Percentiles rank a stretch among this genome's conserved stretches.
Evolutionary conservation across 1,139 yeast species (phyloP).

Genomic region (Suhomyces atakaporum): DNA sequence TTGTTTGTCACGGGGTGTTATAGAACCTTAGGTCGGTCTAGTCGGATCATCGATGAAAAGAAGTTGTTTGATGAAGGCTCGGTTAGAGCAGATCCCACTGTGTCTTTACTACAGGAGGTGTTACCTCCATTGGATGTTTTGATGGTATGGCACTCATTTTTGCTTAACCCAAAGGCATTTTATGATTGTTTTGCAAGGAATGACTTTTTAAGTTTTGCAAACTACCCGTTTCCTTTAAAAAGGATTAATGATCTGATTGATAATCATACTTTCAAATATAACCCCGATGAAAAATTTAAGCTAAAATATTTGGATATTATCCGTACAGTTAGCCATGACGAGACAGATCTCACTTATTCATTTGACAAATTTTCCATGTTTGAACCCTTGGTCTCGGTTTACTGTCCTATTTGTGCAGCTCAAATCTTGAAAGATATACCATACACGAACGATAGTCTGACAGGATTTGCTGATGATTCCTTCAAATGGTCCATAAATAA

Average conservation of each 20-base stretch:
- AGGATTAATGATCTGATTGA: conserved; percentile 24
- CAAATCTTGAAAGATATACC: conserved; percentile 16
- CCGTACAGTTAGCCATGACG: conserved; percentile 2
- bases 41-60: conserved; percentile 6
- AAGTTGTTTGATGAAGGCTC: conserved; percentile 7
- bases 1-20: conserved; percentile 27
- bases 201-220: conserved; percentile 24
- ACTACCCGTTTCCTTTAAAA: conserved; percentile 30
- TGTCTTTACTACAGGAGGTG: conserved; percentile 8
- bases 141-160: conserved; percentile 43
- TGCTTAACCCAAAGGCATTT: conserved; percentile 30
- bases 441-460: conserved; percentile 16
- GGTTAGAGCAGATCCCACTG: conserved; percentile 3
- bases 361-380: conserved; percentile 5
- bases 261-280: conserved; percentile 22
- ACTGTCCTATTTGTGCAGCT: conserved; percentile 24
- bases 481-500: conserved; percentile 13
- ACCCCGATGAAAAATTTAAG: conserved; percentile 13
- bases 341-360: conserved; percentile 6
- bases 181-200: conserved; percentile 32
- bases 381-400: conserved; percentile 12
- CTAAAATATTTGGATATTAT: conserved; percentile 11
- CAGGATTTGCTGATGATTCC: conserved; percentile 27
- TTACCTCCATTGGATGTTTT: conserved; percentile 41
- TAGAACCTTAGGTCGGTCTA: neutral